Percentiles rank a stretch among this genome's conserved stretches.
These are phyloP conservation scores for Allomyces javanicus DNA, from an alignment of 192 early-diverging fungal species.

Conservation along the genomic window DNA sequence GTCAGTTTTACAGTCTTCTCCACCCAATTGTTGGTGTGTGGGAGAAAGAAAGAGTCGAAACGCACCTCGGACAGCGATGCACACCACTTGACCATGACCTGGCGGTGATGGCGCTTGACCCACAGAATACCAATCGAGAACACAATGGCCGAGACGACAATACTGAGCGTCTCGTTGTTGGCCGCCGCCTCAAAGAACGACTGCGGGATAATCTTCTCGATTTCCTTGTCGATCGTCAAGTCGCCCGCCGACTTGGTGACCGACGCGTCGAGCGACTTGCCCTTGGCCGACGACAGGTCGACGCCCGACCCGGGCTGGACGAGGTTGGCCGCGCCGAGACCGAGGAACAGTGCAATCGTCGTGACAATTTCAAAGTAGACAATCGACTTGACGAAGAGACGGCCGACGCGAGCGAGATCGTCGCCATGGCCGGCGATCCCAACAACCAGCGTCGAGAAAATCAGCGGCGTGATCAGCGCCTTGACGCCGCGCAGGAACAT, in stretches of 20 bases:
- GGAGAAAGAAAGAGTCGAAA: no score
- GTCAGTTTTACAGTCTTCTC: no score
- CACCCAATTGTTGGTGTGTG: no score
- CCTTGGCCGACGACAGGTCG: slow-evolving; percentile 7
- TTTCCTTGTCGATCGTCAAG: slow-evolving; percentile 31
- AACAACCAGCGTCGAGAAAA: slow-evolving; percentile 49
- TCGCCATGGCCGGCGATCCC: slow-evolving; percentile 56
- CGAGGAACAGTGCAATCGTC: slow-evolving; percentile 40
- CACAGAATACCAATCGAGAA: slow-evolving; percentile 36
- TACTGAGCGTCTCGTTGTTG: slow-evolving; percentile 23
- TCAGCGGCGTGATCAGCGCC: slow-evolving; percentile 31
- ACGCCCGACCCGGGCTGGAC: slow-evolving; percentile 39
- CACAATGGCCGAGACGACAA: slow-evolving; percentile 42
- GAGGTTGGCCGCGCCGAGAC: slow-evolving; percentile 40
- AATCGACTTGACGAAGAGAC: slow-evolving; percentile 43
- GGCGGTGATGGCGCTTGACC: slow-evolving; percentile 12
- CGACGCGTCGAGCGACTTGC: slow-evolving; percentile 1
- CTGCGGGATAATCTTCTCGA: slow-evolving; percentile 35
- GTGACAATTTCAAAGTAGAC: slow-evolving; percentile 45
- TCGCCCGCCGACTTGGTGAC: slow-evolving; percentile 4
- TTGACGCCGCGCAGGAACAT: slow-evolving; percentile 7
- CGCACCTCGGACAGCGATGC: slow-evolving; percentile 19
- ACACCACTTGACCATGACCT: slow-evolving; percentile 30
- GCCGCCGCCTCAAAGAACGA: slow-evolving; percentile 32
- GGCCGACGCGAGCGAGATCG: slow-evolving; percentile 34